A percentile compares a stretch with the other conserved stretches of the same genome.
These are phyloP conservation scores for Daldinia childiae DNA, from an alignment of 495 filamentous ascomycete genomes.

Conservation along the genomic window DNA sequence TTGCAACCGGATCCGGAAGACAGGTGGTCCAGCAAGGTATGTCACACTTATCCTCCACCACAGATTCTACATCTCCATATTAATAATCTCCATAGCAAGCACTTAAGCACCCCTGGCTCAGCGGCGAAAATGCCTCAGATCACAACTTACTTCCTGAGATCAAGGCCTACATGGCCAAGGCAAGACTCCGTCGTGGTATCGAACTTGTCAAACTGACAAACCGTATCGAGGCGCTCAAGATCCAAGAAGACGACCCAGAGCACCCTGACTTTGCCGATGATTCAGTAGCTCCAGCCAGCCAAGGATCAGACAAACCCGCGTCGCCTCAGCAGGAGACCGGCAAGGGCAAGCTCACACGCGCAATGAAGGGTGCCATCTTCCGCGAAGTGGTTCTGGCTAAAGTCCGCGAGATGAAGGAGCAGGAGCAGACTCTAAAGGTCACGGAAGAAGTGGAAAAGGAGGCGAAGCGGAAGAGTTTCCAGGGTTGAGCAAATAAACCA, in stretches of 20 bases:
- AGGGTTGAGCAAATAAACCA: constrained; percentile 27
- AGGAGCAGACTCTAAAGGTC: constrained; percentile 76
- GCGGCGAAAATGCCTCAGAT: constrained; percentile 86
- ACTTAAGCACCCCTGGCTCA: constrained; percentile 88
- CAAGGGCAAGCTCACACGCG: constrained; percentile 74
- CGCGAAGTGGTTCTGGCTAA: constrained; percentile 97
- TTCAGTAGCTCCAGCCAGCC: constrained; percentile 66
- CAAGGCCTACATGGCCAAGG: constrained; percentile 89
- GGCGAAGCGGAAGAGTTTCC: constrained; percentile 55
- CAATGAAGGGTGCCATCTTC: constrained; percentile 92
- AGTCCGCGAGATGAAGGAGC: constrained; percentile 90
- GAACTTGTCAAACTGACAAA: constrained; percentile 97
- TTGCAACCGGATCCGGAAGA: constrained; percentile 81
- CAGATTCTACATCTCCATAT: neutral
- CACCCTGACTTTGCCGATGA: constrained; percentile 68
- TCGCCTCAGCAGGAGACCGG: constrained; percentile 48
- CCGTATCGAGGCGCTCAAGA: constrained; percentile 95
- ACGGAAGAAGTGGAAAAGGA: constrained; percentile 64
- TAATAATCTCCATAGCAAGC: constrained; percentile 65
- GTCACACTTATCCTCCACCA: constrained; percentile 35
- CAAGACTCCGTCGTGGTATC: constrained; percentile 90
- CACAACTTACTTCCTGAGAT: constrained; percentile 98
- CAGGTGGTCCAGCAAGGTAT: constrained; percentile 79
- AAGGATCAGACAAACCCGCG: constrained; percentile 36
- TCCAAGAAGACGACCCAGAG: constrained; percentile 90